Base-by-base conservation (phyloP, 1,284 basidiomycete genomes). In the Flammula alnicola region DNA sequence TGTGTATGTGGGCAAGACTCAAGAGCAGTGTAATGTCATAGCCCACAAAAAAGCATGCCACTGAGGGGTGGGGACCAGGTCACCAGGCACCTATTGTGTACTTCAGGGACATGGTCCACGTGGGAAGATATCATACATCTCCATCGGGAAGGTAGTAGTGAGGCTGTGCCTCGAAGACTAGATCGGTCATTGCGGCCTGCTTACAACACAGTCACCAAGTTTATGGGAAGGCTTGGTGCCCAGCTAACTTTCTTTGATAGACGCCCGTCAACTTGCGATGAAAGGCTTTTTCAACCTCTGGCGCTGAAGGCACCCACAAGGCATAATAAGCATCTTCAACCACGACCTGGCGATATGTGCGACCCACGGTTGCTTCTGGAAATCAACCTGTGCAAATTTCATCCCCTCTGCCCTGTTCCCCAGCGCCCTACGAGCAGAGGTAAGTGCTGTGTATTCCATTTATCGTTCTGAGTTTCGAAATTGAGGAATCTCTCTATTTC, bases 381-480 rank as follows among this genome's bases (percentile, higher is more conserved):
- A 19, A 56, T 64, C 30, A 55, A 64, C 50, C 36, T 8, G 35
- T 37, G 4, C 57, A 64, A 40, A 40, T 64, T 19, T 44, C 32
- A 2, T 47, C 41, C 17, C 46, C 49, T 3, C 35, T 46, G 23
- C 58, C 56, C 9, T 45, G 58, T 2, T 50, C 60, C 10, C 60
- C 62, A 23, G 30, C 43, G 8, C 47, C 39, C 1, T 67, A 64
- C 40, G 43, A 45, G 14, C 64, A 63, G 41, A 47, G n/a, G n/a
- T n/a, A n/a, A n/a, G n/a, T n/a, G n/a, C n/a, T n/a, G n/a, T n/a
- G n/a, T n/a, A n/a, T n/a, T n/a, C n/a, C n/a, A n/a, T n/a, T n/a
- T n/a, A n/a, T n/a, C n/a, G n/a, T n/a, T n/a, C n/a, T n/a, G n/a
- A n/a, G n/a, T n/a, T n/a, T n/a, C n/a, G n/a, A n/a, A n/a, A n/a